Base-by-base conservation (phyloP, 768 basidiomycete genomes). In the Xanthoconium purpureum region DNA sequence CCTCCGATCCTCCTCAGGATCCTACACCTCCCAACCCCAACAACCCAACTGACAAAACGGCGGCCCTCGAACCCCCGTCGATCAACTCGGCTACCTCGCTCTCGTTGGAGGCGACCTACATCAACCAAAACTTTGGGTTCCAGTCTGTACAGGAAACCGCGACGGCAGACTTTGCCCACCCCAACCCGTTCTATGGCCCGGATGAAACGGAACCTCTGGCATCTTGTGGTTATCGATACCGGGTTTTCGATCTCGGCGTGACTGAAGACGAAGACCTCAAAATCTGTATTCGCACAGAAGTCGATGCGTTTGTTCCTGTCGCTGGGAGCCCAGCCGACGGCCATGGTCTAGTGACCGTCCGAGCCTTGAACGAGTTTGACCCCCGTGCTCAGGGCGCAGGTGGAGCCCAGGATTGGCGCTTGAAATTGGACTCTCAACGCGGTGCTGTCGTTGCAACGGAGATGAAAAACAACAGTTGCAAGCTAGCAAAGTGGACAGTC, bases 401-500 rank as follows among this genome's bases (percentile, higher is more conserved):
- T 29, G 94, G 94, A 47, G 94, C 96, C 17, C 91, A 94, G n/a
- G 97, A 99, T 73, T 99, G 97, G 97, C 84, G 95, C 35, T 83
- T 90, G n/a, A 96, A 96, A 74, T 77, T 99, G 42, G 97, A 99
- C 74, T 87, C 90, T 6, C 94, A 98, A 73, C 85, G 94, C 44
- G 97, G 97, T 59, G 97, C 97, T 3, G 96, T 99, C 42, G 94
- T 98, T 57, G 94, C 97, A 36, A 95, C 93, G 28, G 97, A 99
- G 79, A 98, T 98, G 97, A 99, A 98, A 79, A 99, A 99, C 75
- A 99, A 99, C 77, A 91, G 88, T 64, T 94, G 88, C 77, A 99
- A 99, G 73, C 82, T 99, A 30, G 94, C 95, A 18, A 89, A 96
- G 66, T 99, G 96, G 94, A 88, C 96, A 0, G 91, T 98, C 17